Evolutionary conservation across 2,329 filamentous ascomycete species (phyloP).

Genomic region (Ophiostoma himal-ulmi): DNA sequence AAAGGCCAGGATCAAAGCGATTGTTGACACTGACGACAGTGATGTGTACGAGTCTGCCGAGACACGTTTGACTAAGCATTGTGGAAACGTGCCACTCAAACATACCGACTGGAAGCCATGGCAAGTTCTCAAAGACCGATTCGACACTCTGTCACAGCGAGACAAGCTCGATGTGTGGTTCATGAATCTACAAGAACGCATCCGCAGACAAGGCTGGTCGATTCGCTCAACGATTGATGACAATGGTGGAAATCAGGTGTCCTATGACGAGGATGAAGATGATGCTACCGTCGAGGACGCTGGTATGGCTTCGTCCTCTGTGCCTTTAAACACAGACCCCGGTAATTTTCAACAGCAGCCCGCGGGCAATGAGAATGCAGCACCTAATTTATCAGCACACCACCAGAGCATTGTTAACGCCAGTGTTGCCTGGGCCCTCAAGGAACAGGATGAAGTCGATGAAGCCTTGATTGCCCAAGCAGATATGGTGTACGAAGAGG

Average conservation of each 20-base stretch:
- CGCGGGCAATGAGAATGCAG: not conserved
- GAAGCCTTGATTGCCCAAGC: conserved; percentile 22
- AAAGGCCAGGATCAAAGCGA: not conserved
- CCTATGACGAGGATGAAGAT: conserved; percentile 30
- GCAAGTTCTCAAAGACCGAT: conserved; percentile 43
- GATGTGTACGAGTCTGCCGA: conserved; percentile 30
- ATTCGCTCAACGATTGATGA: conserved; percentile 33
- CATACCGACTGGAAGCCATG: conserved; percentile 39
- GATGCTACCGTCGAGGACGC: conserved; percentile 29
- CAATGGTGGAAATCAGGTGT: not conserved
- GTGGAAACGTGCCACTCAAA: conserved; percentile 34
- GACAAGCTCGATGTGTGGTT: conserved; percentile 37
- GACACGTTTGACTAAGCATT: conserved; percentile 26
- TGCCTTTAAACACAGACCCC: not conserved
- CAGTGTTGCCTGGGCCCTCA: conserved; percentile 23
- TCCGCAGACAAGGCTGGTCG: conserved; percentile 24
- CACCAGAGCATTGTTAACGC: conserved; percentile 23
- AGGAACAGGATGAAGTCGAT: conserved; percentile 25
- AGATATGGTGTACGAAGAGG: conserved; percentile 19
- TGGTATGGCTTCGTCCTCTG: not conserved
- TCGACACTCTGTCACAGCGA: conserved; percentile 35
- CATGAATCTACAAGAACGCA: conserved; percentile 30
- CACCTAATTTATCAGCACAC: conserved; percentile 16
- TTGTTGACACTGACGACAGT: not conserved
- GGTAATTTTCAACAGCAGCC: no score